Conservation (phyloP, 2,329 filamentous ascomycete genomes). For the Zymoseptoria ardabiliae region DNA sequence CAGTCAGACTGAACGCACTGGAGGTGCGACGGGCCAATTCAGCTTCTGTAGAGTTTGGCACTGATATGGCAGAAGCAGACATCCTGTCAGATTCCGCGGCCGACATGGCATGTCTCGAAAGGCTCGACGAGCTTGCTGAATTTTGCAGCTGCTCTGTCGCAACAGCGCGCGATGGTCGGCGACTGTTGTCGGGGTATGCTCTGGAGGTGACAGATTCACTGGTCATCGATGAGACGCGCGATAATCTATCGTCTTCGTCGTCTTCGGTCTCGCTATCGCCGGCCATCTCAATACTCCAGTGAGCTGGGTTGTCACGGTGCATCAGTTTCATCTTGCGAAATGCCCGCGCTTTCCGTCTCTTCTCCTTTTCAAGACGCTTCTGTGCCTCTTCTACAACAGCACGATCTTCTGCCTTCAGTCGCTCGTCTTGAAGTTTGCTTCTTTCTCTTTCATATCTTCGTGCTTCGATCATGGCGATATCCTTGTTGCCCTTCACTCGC, state of each 20-base stretch:
- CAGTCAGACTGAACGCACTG: conserved; percentile 33
- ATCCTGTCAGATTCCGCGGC: conserved; percentile 19
- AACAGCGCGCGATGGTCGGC: conserved; percentile 22
- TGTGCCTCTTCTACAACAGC: conserved; percentile 38
- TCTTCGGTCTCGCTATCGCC: conserved; percentile 50
- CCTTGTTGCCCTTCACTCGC: conserved; percentile 79
- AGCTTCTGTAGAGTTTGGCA: conserved; percentile 6
- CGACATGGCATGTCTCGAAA: conserved; percentile 1
- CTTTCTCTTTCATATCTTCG: conserved; percentile 68
- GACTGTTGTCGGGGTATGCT: conserved; percentile 10
- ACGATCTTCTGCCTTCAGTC: conserved; percentile 37
- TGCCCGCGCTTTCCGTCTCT: conserved; percentile 31
- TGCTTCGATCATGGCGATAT: conserved; percentile 77
- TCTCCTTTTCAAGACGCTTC: conserved; percentile 50
- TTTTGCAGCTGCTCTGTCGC: conserved; percentile 20
- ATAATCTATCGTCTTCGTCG: conserved; percentile 29
- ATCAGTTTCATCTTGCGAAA: conserved; percentile 24
- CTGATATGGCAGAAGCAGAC: conserved; percentile 6
- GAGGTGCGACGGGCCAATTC: conserved; percentile 4
- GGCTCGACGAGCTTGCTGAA: background rate
- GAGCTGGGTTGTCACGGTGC: conserved; percentile 45
- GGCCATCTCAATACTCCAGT: conserved; percentile 81
- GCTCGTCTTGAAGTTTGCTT: conserved; percentile 39
- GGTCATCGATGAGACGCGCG: conserved; percentile 31
- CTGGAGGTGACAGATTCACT: conserved; percentile 17